Base-by-base conservation (phyloP, 2,329 filamentous ascomycete species). In the Exophiala xenobiotica region DNA sequence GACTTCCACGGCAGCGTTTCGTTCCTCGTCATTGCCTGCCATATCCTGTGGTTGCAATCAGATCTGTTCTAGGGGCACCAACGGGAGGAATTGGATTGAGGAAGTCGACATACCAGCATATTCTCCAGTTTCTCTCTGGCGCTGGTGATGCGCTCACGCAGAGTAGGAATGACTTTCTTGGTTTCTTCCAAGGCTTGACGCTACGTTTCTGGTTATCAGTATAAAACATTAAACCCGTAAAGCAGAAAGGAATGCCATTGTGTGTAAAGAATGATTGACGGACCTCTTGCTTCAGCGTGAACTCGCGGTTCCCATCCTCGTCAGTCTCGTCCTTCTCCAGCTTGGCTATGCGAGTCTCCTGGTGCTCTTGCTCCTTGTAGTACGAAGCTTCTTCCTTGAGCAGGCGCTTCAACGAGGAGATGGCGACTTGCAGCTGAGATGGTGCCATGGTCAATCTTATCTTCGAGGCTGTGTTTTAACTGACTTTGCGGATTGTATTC, bases 331-430 rank as follows among this genome's bases (percentile, higher is more conserved):
- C 33, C 23, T 58, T 56, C 67, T 85, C 78, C 14, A 95, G 78
- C 67, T 83, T 82, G 68, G 80, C 74, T 58, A 95, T 80, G 50
- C 87, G 82, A 55, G 80, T 78, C 62, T 88, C 78, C 68, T 97
- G 91, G 59, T 85, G 77, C 58, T 80, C 75, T 16, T 91, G 79
- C 70, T 99, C 93, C 67, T 87, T 87, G 76, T 91, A 87, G 74
- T 99, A 97, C 63, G 86, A 92, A 31, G 80, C 77, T 70, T 96
- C 89, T 71, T 99, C 93, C 71, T 95, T 96, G 60, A 96, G 82
- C 41, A 97, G 81, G 53, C 93, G 89, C 63, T 81, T 78, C 61
- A 97, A 82, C 16, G 89, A 83, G 56, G 85, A 82, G 19, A 88
- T 93, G 38, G 87, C 84, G 66, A 96, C 93, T 26, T 59, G 50